Percentiles rank a stretch among this genome's conserved stretches.
phyloP scores from a whole-genome alignment of 345 rosid genomes.

The Acer saccharum region DNA sequence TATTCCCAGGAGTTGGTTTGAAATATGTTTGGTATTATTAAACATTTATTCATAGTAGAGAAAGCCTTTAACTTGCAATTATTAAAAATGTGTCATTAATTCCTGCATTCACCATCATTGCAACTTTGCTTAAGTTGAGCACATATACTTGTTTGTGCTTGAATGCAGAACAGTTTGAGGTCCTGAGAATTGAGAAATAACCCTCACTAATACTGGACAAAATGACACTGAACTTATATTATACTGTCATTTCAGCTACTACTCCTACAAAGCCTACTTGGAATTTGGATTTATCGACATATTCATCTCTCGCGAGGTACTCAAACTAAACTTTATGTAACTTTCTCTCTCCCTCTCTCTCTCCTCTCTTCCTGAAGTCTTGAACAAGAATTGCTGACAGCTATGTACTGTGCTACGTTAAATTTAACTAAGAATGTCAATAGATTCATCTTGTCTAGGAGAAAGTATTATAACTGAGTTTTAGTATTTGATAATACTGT shows the following conservation, averaged over 20 bases:
- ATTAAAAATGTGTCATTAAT: not conserved
- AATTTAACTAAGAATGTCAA: not conserved
- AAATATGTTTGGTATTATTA: not conserved
- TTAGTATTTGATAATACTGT: no score
- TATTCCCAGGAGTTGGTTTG: not conserved
- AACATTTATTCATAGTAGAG: no score
- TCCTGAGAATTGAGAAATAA: not conserved
- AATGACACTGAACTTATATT: not conserved
- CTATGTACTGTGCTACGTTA: not conserved
- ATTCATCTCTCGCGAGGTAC: slow-evolving; percentile 98
- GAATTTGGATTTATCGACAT: slow-evolving; percentile 88
- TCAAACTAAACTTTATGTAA: not conserved
- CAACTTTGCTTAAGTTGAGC: not conserved
- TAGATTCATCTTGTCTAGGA: not conserved
- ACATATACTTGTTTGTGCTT: not conserved
- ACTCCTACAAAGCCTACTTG: slow-evolving; percentile 74
- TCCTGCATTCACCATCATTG: not conserved
- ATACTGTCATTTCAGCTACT: slow-evolving; percentile 60
- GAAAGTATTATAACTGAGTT: not conserved
- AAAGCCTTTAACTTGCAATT: no score
- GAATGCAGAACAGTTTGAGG: not conserved
- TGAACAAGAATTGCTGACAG: not conserved
- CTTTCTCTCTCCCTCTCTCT: not conserved
- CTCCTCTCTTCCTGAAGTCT: not conserved
- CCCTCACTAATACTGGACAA: not conserved